A percentile compares a stretch with the other conserved stretches of the same genome.
Conservation (phyloP, 495 filamentous ascomycete species). For the Glonium stellatum region DNA sequence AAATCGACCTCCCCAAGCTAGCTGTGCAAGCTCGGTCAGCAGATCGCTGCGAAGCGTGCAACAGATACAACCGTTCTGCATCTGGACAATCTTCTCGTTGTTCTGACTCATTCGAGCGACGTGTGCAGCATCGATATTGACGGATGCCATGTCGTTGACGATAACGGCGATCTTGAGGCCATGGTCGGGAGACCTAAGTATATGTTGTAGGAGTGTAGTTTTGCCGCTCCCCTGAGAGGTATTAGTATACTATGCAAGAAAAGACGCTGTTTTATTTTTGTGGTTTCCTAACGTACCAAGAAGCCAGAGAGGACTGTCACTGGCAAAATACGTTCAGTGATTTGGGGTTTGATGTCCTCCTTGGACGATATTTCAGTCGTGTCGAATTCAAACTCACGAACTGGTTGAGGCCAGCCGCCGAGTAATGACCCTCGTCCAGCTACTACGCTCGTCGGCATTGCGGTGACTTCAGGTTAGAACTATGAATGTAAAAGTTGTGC, state of each 20-base stretch:
- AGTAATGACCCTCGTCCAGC: too few relatives aligned
- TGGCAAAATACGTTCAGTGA: conserved; percentile 25
- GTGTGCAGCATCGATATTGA: conserved; percentile 53
- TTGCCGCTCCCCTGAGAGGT: conserved; percentile 46
- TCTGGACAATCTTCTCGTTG: conserved; percentile 52
- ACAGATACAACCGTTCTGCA: conserved; percentile 59
- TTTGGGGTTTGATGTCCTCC: not conserved
- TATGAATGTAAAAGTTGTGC: too few relatives aligned
- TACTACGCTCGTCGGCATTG: too few relatives aligned
- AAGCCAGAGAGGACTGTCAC: conserved; percentile 46
- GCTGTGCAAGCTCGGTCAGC: conserved; percentile 46
- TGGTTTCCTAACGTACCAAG: conserved; percentile 40
- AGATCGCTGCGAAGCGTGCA: conserved; percentile 55
- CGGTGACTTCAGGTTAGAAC: too few relatives aligned
- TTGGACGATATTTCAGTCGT: too few relatives aligned
- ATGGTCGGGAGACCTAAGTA: conserved; percentile 45
- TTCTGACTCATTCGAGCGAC: conserved; percentile 43
- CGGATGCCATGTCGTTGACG: conserved; percentile 51
- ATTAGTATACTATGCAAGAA: not conserved
- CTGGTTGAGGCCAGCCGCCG: too few relatives aligned
- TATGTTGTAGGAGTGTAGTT: conserved; percentile 52
- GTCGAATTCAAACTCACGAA: too few relatives aligned
- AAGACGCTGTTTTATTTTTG: too few relatives aligned
- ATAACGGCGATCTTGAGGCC: conserved; percentile 50
- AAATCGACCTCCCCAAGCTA: conserved; percentile 36